Percentiles rank a stretch among this genome's conserved stretches.
These are phyloP conservation scores for Botrytis sinoallii DNA, from an alignment of 2,329 filamentous ascomycete species.

Conservation along the genomic window DNA sequence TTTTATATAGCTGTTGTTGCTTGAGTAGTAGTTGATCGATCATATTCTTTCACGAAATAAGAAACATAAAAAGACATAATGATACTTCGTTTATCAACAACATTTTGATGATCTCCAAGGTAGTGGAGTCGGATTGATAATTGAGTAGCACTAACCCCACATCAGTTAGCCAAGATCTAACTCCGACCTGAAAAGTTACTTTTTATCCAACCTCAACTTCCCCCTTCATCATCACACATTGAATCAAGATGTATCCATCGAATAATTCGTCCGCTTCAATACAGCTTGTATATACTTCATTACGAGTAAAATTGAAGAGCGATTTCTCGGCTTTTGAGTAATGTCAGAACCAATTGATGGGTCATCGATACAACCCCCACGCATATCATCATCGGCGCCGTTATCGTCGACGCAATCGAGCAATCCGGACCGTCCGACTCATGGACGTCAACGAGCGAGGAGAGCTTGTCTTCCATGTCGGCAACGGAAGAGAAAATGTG, in stretches of 20 bases:
- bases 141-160: background rate
- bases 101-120: background rate
- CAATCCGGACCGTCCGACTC: background rate
- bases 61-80: background rate
- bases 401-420: background rate
- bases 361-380: background rate
- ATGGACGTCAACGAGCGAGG: conserved; percentile 25
- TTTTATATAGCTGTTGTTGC: background rate
- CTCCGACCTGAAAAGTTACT: background rate
- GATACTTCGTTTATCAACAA: background rate
- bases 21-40: background rate
- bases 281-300: background rate
- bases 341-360: conserved; percentile 6
- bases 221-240: background rate
- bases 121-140: background rate
- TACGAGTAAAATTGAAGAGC: background rate
- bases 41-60: no score
- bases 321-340: background rate
- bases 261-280: background rate
- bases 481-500: conserved; percentile 32
- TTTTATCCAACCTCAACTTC: background rate
- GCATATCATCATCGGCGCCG: background rate
- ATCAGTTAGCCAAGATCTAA: background rate
- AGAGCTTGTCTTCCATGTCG: conserved; percentile 32
- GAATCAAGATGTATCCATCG: background rate